These are phyloP conservation scores for Ceratocystis lukuohia DNA, from an alignment of 2,329 filamentous ascomycete species.

Conservation along the genomic window DNA sequence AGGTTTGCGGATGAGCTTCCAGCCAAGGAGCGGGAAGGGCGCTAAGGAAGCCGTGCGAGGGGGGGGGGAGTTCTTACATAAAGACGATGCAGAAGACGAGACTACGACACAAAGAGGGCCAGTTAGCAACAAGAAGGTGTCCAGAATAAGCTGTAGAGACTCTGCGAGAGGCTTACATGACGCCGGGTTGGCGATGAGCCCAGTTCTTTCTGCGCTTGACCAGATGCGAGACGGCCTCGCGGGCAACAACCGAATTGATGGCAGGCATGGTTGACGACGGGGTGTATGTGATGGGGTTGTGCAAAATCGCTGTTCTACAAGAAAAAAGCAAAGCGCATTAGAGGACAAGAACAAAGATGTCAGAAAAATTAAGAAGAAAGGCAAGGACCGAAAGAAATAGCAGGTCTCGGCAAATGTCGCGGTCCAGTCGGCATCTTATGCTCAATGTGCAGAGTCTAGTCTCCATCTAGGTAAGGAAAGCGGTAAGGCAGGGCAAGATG, in stretches of 20 bases:
- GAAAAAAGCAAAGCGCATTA: neutral
- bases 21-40: constrained; percentile 6
- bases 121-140: constrained; percentile 2
- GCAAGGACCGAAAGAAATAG: constrained; percentile 1
- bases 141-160: neutral
- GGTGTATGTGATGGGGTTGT: constrained; percentile 20
- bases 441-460: neutral
- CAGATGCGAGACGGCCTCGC: constrained; percentile 29
- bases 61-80: constrained; percentile 21
- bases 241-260: constrained; percentile 30
- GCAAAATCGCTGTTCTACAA: neutral
- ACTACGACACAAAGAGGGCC: neutral
- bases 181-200: constrained; percentile 29
- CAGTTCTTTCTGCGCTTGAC: constrained; percentile 31
- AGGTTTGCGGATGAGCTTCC: neutral
- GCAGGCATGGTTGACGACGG: constrained; percentile 29
- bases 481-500: neutral
- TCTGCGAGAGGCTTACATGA: constrained; percentile 23
- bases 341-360: neutral
- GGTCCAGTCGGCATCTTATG: neutral
- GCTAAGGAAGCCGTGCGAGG: neutral
- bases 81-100: constrained; percentile 34
- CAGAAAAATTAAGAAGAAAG: neutral
- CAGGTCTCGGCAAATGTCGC: constrained; percentile 1
- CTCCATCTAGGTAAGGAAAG: neutral